Evolutionary conservation across 2,329 filamentous ascomycete genomes (phyloP).

Genomic region (Diaporthe helianthi): DNA sequence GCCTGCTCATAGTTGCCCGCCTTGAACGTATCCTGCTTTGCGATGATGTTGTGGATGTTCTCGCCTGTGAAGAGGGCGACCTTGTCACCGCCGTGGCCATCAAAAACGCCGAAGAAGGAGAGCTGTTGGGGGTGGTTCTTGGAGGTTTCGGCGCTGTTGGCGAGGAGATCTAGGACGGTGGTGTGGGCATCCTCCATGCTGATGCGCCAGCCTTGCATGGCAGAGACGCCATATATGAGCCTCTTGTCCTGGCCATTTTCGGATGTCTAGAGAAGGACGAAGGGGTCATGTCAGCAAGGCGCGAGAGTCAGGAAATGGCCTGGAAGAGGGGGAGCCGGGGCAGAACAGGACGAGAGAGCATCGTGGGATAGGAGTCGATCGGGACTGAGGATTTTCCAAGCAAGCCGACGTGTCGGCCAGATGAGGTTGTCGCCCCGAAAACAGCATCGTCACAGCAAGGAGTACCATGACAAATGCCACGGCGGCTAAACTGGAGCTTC

Average conservation of each 20-base stretch:
- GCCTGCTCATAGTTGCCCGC: constrained; percentile 92
- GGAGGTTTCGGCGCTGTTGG: constrained; percentile 59
- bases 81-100: constrained; percentile 96
- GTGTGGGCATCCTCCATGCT: constrained; percentile 99
- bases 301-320: constrained; percentile 7
- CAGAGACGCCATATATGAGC: constrained; percentile 91
- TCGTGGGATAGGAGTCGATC: not conserved
- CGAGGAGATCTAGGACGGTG: constrained; percentile 84
- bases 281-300: constrained; percentile 40
- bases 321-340: not conserved
- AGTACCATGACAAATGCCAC: not conserved
- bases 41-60: constrained; percentile 90
- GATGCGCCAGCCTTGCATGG: constrained; percentile 99
- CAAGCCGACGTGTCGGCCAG: not conserved
- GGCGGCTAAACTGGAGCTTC: not conserved
- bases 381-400: not conserved
- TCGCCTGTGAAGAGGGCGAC: constrained; percentile 93
- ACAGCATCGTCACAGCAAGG: not conserved
- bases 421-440: constrained; percentile 10
- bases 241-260: constrained; percentile 91
- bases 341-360: constrained; percentile 13
- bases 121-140: constrained; percentile 76
- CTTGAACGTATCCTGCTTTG: constrained; percentile 94
- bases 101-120: constrained; percentile 97
- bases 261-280: constrained; percentile 69